phyloP scores from a whole-genome alignment of 306 rosid species.

The Cucurbita maxima region DNA sequence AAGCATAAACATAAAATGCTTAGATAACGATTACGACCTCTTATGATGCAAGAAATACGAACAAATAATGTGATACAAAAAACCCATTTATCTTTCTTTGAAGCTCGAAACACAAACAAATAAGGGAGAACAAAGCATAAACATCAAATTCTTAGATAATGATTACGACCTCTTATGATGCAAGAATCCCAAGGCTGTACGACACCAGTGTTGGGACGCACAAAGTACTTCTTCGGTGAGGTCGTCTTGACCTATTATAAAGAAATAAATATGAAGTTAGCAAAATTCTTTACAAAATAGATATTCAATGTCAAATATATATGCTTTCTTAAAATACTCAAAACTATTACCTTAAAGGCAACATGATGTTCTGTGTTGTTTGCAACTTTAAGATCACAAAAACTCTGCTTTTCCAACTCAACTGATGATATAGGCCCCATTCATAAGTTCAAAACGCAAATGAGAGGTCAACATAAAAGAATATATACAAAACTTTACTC shows the following conservation, averaged over 20 bases:
- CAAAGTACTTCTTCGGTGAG: slow-evolving; percentile 92
- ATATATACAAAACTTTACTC: background rate
- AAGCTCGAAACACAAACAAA: background rate
- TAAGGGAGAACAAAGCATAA: background rate
- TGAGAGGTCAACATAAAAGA: background rate
- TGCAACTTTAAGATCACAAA: slow-evolving; percentile 66
- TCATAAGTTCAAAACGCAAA: background rate
- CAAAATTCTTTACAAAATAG: background rate
- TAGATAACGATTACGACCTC: slow-evolving; percentile 33
- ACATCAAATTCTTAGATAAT: background rate
- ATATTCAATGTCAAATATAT: background rate
- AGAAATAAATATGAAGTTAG: background rate
- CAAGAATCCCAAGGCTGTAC: slow-evolving; percentile 76
- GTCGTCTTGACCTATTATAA: slow-evolving; percentile 79
- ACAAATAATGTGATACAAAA: too few relatives aligned
- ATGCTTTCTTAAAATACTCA: background rate
- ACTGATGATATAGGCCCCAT: slow-evolving; percentile 36
- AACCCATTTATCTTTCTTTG: background rate
- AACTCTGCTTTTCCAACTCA: slow-evolving; percentile 81
- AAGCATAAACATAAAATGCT: background rate
- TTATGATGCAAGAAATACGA: slow-evolving; percentile 42
- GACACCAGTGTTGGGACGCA: slow-evolving; percentile 88
- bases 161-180: slow-evolving; percentile 58
- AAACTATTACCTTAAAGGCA: slow-evolving; percentile 68
- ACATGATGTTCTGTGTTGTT: slow-evolving; percentile 63